Percentiles rank a stretch among this genome's conserved stretches.
phyloP scores from a whole-genome alignment of 1,284 basidiomycete genomes.

The Cystobasidium slooffiae region DNA sequence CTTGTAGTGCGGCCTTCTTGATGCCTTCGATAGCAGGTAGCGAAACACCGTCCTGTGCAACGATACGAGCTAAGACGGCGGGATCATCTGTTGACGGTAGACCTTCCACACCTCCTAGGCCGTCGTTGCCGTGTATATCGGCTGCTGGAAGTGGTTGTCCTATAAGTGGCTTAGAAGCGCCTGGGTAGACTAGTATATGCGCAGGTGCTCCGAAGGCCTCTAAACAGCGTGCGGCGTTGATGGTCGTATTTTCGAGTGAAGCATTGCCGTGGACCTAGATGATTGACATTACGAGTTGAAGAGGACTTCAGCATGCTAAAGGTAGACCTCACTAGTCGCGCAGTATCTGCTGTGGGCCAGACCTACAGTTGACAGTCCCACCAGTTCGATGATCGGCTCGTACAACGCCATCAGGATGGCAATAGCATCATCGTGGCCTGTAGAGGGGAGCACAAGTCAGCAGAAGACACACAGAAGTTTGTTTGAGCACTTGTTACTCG shows the following conservation, averaged over 20 bases:
- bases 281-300: background rate
- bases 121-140: constrained; percentile 77
- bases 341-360: constrained; percentile 42
- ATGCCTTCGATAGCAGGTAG: constrained; percentile 27
- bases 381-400: constrained; percentile 65
- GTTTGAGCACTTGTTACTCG: background rate
- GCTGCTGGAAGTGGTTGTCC: constrained; percentile 60
- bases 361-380: constrained; percentile 76
- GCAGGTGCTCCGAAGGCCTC: constrained; percentile 68
- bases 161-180: constrained; percentile 69
- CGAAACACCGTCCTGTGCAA: background rate
- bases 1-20: constrained; percentile 13
- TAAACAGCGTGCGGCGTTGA: constrained; percentile 74
- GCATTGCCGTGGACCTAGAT: constrained; percentile 76
- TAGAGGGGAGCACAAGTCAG: constrained; percentile 59
- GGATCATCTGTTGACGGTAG: constrained; percentile 57
- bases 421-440: constrained; percentile 81
- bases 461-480: background rate
- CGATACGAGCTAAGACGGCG: constrained; percentile 14
- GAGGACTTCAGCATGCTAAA: no score
- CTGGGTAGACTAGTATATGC: constrained; percentile 67
- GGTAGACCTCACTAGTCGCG: background rate
- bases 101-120: constrained; percentile 77
- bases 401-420: constrained; percentile 76
- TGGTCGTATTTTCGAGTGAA: constrained; percentile 65